These are phyloP conservation scores for Hortaea werneckii DNA, from an alignment of 2,329 filamentous ascomycete species.

Conservation along the genomic window DNA sequence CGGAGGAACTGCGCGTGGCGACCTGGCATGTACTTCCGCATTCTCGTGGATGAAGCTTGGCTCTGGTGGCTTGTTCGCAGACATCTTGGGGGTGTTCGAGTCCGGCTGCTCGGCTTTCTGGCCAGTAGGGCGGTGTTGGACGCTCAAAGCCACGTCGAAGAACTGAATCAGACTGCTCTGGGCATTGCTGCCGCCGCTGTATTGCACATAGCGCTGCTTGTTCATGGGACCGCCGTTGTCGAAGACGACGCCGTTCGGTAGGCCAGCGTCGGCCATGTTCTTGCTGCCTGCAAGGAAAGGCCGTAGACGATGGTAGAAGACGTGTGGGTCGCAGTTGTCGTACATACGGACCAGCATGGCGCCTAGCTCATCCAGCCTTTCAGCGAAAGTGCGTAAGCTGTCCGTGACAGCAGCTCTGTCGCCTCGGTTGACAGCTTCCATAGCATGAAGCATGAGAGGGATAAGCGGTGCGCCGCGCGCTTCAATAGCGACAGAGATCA, in stretches of 20 bases:
- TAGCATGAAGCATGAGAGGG: slow-evolving; percentile 78
- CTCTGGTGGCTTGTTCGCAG: slow-evolving; percentile 24
- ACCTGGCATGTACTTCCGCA: slow-evolving; percentile 95
- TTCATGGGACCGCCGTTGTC: slow-evolving; percentile 53
- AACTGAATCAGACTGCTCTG: slow-evolving; percentile 96
- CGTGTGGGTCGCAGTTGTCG: slow-evolving; percentile 84
- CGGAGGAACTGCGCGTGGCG: slow-evolving; percentile 81
- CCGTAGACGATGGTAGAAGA: slow-evolving; percentile 94
- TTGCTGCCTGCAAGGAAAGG: slow-evolving; percentile 93
- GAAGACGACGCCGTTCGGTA: slow-evolving; percentile 80
- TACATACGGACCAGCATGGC: slow-evolving; percentile 78
- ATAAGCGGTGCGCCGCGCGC: slow-evolving; percentile 80
- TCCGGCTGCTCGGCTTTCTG: slow-evolving; percentile 41
- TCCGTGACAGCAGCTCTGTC: slow-evolving; percentile 63
- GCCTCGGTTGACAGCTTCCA: slow-evolving; percentile 62
- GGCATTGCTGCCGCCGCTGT: slow-evolving; percentile 88
- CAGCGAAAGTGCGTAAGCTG: slow-evolving; percentile 72
- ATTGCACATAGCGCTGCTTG: slow-evolving; percentile 60
- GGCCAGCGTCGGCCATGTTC: slow-evolving; percentile 91
- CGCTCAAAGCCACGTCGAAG: slow-evolving; percentile 83
- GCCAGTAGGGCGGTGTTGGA: slow-evolving; percentile 85
- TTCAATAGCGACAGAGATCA: slow-evolving; percentile 92
- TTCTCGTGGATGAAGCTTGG: slow-evolving; percentile 89
- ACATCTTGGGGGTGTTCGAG: slow-evolving; percentile 35
- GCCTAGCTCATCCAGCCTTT: slow-evolving; percentile 77